phyloP scores from a whole-genome alignment of 2,329 filamentous ascomycete genomes.

The Massarina eburnea region DNA sequence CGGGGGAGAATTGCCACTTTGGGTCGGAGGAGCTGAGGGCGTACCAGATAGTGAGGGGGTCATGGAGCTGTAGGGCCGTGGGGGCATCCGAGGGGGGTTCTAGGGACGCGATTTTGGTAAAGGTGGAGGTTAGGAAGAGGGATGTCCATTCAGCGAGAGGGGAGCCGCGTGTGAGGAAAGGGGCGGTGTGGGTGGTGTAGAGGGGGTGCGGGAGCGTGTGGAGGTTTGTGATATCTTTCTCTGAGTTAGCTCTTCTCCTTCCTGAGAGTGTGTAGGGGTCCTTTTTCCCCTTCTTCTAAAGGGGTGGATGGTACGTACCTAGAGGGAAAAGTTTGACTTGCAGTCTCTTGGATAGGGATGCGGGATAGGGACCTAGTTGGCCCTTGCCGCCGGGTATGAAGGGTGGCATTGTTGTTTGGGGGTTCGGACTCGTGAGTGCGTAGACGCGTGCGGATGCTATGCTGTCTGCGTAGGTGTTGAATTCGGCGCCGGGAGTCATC shows the following conservation, averaged over 20 bases:
- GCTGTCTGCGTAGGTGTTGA: constrained; percentile 88
- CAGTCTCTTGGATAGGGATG: constrained; percentile 44
- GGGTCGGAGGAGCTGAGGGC: constrained; percentile 19
- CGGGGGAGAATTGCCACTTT: constrained; percentile 41
- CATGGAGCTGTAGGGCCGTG: constrained; percentile 49
- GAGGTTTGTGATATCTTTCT: constrained; percentile 47
- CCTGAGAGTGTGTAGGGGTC: too few relatives aligned
- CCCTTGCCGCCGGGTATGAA: constrained; percentile 41
- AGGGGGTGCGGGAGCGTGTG: constrained; percentile 47
- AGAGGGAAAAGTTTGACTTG: constrained; percentile 52
- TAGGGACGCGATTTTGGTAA: constrained; percentile 48
- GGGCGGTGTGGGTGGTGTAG: constrained; percentile 35
- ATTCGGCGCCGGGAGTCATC: constrained; percentile 81
- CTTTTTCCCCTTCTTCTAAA: too few relatives aligned
- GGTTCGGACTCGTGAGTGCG: constrained; percentile 57
- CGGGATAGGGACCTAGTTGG: constrained; percentile 43
- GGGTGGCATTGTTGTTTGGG: constrained; percentile 78
- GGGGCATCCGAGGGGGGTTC: constrained; percentile 38
- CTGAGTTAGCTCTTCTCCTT: constrained; percentile 6
- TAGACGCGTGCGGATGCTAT: constrained; percentile 52
- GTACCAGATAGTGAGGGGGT: constrained; percentile 48
- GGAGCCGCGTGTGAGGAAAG: constrained; percentile 30
- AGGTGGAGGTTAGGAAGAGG: constrained; percentile 50
- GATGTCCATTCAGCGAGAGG: constrained; percentile 50
- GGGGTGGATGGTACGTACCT: constrained; percentile 27